These are phyloP conservation scores for Collariella sp. DNA, from an alignment of 495 filamentous ascomycete species.

Conservation along the genomic window DNA sequence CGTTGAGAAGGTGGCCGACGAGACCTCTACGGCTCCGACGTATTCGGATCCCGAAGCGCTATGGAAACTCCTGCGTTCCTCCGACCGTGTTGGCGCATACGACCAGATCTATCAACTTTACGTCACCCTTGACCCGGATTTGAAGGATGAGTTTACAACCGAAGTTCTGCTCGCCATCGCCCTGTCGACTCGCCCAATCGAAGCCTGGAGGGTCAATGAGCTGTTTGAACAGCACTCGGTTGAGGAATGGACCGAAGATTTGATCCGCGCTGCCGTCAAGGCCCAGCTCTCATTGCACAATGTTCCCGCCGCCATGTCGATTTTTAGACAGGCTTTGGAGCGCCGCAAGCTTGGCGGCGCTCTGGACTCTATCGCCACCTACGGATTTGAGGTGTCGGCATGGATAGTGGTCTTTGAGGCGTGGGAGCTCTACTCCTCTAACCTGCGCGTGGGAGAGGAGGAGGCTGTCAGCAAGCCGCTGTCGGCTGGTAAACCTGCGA, in stretches of 20 bases:
- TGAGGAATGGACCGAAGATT: slow-evolving; percentile 20
- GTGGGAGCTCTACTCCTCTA: slow-evolving; percentile 15
- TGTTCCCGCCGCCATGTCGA: slow-evolving; percentile 9
- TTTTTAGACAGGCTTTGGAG: slow-evolving; percentile 16
- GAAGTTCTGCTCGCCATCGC: slow-evolving; percentile 20
- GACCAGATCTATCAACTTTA: slow-evolving; percentile 24
- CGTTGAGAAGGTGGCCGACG: background rate
- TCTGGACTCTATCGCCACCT: slow-evolving; percentile 18
- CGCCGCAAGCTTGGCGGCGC: too few species aligned
- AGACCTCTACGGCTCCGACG: background rate
- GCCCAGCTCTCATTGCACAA: slow-evolving; percentile 19
- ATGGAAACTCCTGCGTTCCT: background rate
- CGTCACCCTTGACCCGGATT: slow-evolving; percentile 10
- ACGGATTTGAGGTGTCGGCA: slow-evolving; percentile 15
- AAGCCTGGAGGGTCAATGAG: slow-evolving; percentile 20
- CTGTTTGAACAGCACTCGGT: slow-evolving; percentile 13
- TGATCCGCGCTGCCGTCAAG: slow-evolving; percentile 18
- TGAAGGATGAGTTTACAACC: slow-evolving; percentile 7
- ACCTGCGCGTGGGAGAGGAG: background rate
- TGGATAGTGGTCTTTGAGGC: slow-evolving; percentile 21
- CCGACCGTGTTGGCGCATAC: slow-evolving; percentile 8
- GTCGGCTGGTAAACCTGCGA: background rate
- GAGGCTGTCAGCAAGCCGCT: background rate
- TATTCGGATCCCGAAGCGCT: background rate
- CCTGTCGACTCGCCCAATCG: slow-evolving; percentile 15